Evolutionary conservation across 1,139 yeast species (phyloP), one percentile per base, ranked within the genome.

Genomic region (Blastobotrys illinoisensis): DNA sequence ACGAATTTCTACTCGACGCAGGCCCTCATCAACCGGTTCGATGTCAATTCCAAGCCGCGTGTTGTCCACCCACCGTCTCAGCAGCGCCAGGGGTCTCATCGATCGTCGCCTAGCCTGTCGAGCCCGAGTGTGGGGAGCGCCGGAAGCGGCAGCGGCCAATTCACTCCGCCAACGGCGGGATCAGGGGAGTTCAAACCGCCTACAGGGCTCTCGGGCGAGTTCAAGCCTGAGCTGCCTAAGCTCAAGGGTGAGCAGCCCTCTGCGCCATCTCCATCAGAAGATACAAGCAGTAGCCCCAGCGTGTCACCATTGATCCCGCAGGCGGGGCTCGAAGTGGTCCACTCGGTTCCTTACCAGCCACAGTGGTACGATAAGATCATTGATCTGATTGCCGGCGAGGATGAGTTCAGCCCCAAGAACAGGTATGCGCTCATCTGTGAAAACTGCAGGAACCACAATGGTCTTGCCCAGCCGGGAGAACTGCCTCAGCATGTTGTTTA

Each of bases 1-100:
- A 88, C 97, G 20, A 87, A 88, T 63, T 93, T 83, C 69, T 81
- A 86, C 63, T 79, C 85, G 19, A 88, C 97, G 0, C 83, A 82
- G 67, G 83, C 87, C 14, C 75, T 91, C 54, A 73, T 93, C 51
- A 80, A 78, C 54, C 77, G 90, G 62, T 90, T 82, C 64, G 83
- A 66, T 20, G 40, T 32, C 16, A 36, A 44, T 23, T 20, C 49
- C 18, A 26, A 19, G 9, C 23, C 45, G 14, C 14, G 47, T 2
- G 36, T 47, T 1, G 50, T 20, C 9, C 48, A 51, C 16, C 50
- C 50, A 13, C 49, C 54, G 5, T 47, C 47, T 2, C 40, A 47
- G 11, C 24, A 43, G 45, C 14, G 24, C 2, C 21, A 18, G 40
- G n/a, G 46, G 21, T 32, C 40, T 14, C 3, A 7, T n/a, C 16